Evolutionary conservation across 164 flowering plant genomes (phyloP), one percentile per base, ranked within the genome.

Genomic region (Dillenia turbinata): DNA sequence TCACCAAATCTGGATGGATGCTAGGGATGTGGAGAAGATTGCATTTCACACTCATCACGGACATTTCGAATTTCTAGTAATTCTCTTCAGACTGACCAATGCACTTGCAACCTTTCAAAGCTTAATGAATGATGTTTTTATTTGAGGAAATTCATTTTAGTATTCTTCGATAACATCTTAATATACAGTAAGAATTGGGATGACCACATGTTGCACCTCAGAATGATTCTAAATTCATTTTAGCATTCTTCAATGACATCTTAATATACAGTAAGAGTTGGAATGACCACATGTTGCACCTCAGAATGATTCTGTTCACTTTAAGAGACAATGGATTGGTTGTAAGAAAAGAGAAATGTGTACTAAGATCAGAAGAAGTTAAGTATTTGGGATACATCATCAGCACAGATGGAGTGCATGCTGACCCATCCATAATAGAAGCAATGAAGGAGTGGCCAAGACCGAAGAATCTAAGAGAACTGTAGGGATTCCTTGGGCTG

Each of bases 171-270:
- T 44, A 51, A 47, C 10, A 59, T 47, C 1, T 19, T 45, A 2
- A 45, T 59, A 4, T 47, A 45, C 19, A 59, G 40, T 12, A 45
- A 14, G 26, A 12, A 2, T 11, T 8, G 10, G 46, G 44, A 54
- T 3, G 57, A 54, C 12, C 46, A 54, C 8, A 9, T 9, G 0
- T 2, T 9, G 12, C 44, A 54, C 14, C 8, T 54, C 8, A 22
- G 40, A 12, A 54, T 24, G 11, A 44, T 10, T 16, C 40, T 54
- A 59, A 13, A 16, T 59, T 14, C 12, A 9, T 59, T 1, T 46
- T 59, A 16, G 61, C 19, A 3, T 59, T 59, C 19, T 59, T 59
- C 14, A 51, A 59, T 44, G 61, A 47, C 10, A 59, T 47, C 1
- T 19, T 45, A 2, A 45, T 59, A 4, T 47, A 45, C 19, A 59